A percentile compares a stretch with the other conserved stretches of the same genome.
These are phyloP conservation scores for Candida khao-thaluensis DNA, from an alignment of 805 yeast species.

Conservation along the genomic window DNA sequence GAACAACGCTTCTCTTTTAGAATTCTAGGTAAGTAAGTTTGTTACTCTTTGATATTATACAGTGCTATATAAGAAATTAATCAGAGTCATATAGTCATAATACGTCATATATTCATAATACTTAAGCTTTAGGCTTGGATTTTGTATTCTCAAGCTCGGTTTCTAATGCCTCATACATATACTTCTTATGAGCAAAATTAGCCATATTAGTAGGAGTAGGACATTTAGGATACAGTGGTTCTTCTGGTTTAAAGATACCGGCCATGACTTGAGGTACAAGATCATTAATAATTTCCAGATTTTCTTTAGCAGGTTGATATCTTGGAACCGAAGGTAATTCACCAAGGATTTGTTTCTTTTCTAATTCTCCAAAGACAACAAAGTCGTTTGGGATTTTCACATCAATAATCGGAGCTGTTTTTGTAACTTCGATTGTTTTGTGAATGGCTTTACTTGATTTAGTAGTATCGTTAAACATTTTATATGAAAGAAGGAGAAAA, in stretches of 20 bases:
- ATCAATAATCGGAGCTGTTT: not conserved
- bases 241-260: not conserved
- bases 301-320: constrained; percentile 1
- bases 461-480: too few species aligned
- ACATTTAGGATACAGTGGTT: constrained; percentile 21
- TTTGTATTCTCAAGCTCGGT: not conserved
- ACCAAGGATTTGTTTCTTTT: constrained; percentile 2
- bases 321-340: not conserved
- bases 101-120: too few species aligned
- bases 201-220: constrained; percentile 27
- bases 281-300: not conserved
- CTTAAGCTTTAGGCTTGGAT: too few species aligned
- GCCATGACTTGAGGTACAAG: constrained; percentile 4
- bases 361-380: not conserved
- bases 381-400: not conserved
- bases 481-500: too few species aligned
- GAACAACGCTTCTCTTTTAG: too few species aligned
- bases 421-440: too few species aligned
- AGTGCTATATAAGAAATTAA: too few species aligned
- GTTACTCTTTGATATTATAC: too few species aligned
- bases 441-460: too few species aligned
- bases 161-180: constrained; percentile 18
- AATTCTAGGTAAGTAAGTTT: too few species aligned
- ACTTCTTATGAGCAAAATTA: constrained; percentile 22
- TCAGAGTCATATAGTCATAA: too few species aligned